phyloP scores from a whole-genome alignment of 169 alveolate species.

The Cryptosporidium sp. region DNA sequence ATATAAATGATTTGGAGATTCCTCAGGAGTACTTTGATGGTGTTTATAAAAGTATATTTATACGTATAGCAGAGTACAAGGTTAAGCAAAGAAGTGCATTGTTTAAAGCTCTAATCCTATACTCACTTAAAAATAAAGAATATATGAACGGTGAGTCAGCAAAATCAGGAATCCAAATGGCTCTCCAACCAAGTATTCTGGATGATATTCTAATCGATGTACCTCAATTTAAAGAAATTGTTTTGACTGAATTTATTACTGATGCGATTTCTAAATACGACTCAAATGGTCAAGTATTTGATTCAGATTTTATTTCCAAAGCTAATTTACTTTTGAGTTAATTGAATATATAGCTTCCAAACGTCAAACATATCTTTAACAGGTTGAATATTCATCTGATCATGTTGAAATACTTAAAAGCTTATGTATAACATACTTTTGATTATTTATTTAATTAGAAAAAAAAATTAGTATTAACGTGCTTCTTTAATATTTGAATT shows the following conservation, averaged over 20 bases:
- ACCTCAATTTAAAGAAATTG: constrained; percentile 69
- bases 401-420: neutral
- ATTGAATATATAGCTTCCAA: neutral
- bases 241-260: constrained; percentile 41
- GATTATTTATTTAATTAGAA: neutral
- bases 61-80: constrained; percentile 73
- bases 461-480: neutral
- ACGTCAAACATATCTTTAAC: neutral
- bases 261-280: constrained; percentile 61
- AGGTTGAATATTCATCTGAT: neutral
- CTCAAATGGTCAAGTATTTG: constrained; percentile 40
- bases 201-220: constrained; percentile 65
- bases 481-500: neutral
- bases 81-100: constrained; percentile 56
- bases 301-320: constrained; percentile 42
- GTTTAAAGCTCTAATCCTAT: constrained; percentile 51
- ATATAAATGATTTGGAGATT: constrained; percentile 50
- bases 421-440: neutral
- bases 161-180: constrained; percentile 61
- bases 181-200: constrained; percentile 43
- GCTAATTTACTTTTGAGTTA: constrained; percentile 47
- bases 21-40: constrained; percentile 43
- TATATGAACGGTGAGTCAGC: constrained; percentile 75
- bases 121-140: constrained; percentile 33
- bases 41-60: constrained; percentile 63